Evolutionary conservation across 73 alveolate genomes (phyloP), one percentile per base, ranked within the genome.

Genomic region (Paraurostyla sp.): DNA sequence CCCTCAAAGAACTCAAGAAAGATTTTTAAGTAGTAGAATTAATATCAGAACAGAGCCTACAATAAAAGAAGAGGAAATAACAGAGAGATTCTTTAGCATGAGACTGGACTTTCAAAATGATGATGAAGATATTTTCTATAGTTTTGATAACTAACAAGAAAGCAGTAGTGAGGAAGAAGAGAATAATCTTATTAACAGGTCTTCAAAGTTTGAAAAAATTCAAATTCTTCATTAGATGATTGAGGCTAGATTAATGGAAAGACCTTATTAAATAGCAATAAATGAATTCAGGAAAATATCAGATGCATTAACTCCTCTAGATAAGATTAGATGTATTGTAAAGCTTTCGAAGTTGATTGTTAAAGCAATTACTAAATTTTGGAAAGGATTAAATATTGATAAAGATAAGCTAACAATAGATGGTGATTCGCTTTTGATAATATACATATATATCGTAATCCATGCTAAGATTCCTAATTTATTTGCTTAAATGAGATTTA

Each of bases 401-500:
- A 75, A 38, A 22, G 87, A 75, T 29, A 46, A 43, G 32, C 52
- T 75, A 32, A 75, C 73, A 3, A 75, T 75, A 27, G 87, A 75
- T 32, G 87, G 76, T 46, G 87, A 75, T 49, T 36, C 69, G 9
- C 9, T 46, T 15, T 51, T 75, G 49, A 50, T 6, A 7, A 43
- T 75, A 25, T 46, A 46, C 51, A 43, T 75, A 25, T 75, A 15
- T 75, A 46, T 75, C 20, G 33, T 49, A 15, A 75, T 75, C 3
- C 42, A 32, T n/a, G 63, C 87, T 6, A 35, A 75, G 4, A 49
- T 75, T 2, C 45, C 56, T 6, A 48, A 43, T n/a, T 36, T 75
- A 25, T 22, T 49, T 7, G 87, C 87, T 30, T 32, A 75, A 16
- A 46, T 46, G 6, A 75, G 48, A 29, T 49, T 75, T 16, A 75